Evolutionary conservation across 208 protist species (phyloP).

Genomic region (Acanthamoeba castellanii): DNA sequence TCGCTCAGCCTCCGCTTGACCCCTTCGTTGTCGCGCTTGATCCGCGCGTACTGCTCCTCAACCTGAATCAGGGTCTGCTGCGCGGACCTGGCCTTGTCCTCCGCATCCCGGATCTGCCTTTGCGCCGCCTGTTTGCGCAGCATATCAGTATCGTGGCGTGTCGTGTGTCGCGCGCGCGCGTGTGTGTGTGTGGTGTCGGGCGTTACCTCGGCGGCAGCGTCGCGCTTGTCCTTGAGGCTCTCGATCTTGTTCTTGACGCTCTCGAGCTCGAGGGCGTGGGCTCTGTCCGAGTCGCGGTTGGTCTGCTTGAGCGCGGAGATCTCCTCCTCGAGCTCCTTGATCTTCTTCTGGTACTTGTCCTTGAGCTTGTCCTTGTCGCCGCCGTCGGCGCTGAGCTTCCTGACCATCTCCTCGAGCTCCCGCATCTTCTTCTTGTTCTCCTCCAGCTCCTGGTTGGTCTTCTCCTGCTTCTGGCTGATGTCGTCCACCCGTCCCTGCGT

Average conservation of each 20-base stretch:
- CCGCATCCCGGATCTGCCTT: conserved; percentile 10
- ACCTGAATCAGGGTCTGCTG: background rate
- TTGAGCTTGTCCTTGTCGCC: conserved; percentile 31
- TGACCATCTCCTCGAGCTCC: conserved; percentile 68
- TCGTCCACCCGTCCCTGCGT: background rate
- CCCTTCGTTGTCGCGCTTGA: background rate
- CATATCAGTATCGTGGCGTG: background rate
- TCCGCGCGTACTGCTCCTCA: conserved; percentile 28
- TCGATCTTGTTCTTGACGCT: conserved; percentile 59
- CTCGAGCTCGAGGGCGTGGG: conserved; percentile 27
- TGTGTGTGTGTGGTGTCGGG: background rate
- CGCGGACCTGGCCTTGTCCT: background rate
- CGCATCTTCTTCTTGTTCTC: conserved; percentile 70
- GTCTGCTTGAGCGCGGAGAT: conserved; percentile 34
- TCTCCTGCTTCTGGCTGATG: background rate
- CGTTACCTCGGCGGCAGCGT: conserved; percentile 26
- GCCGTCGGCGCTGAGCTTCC: conserved; percentile 5
- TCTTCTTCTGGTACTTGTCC: conserved; percentile 62
- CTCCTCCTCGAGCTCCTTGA: conserved; percentile 57
- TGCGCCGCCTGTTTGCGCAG: background rate
- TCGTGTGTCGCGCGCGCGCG: background rate
- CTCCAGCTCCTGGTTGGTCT: conserved; percentile 42
- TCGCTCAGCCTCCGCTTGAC: conserved; percentile 39
- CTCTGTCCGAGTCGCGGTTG: background rate
- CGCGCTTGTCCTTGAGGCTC: conserved; percentile 36